Evolutionary conservation across 2,329 filamentous ascomycete species (phyloP), one percentile per base, ranked within the genome.

Genomic region (Pestalotiopsis fici): DNA sequence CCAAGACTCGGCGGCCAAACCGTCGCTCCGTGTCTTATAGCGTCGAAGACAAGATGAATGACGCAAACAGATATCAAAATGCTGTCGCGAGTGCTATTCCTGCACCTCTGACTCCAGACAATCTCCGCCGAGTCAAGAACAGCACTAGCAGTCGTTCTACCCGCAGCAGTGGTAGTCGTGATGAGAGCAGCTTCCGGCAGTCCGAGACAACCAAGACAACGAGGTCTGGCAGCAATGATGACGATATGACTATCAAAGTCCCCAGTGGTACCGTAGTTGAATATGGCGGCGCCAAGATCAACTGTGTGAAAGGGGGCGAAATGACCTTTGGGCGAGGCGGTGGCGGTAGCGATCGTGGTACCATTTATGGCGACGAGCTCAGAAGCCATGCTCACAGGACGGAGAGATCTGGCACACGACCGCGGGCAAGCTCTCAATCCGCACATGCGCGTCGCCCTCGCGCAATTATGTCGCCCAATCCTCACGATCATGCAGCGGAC

Each of bases 141-240:
- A 83, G 80, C 67, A 83, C 80, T 6, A 88, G 84, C 79, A 88
- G 85, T 74, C 83, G 83, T 27, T 89, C 85, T 50, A 90, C 83
- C 64, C 84, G 84, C 70, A 90, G 85, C 81, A 89, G 83, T 69
- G 84, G 77, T 25, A 90, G 88, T 74, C 87, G 83, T 56, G 89
- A 90, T 71, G 88, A 90, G 67, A 90, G 88, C 77, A 88, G 90
- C 66, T 89, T 86, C 76, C 85, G 84, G 70, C 86, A 86, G 69
- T 90, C 88, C 65, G 87, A 86, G 31, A 88, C 88, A 0, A 90
- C 88, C 13, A 84, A 87, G 54, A 87, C 88, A 11, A 91, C 88
- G 3, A 81, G 86, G 39, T 87, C 85, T 18, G 85, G 82, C 67
- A 83, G 84, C 64, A 75, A 69, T 23, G 84, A 87, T 65, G 87